Percentiles rank a stretch among this genome's conserved stretches.
Evolutionary conservation across 2,329 filamentous ascomycete genomes (phyloP).

Genomic region (Paramyrothecium roridum): DNA sequence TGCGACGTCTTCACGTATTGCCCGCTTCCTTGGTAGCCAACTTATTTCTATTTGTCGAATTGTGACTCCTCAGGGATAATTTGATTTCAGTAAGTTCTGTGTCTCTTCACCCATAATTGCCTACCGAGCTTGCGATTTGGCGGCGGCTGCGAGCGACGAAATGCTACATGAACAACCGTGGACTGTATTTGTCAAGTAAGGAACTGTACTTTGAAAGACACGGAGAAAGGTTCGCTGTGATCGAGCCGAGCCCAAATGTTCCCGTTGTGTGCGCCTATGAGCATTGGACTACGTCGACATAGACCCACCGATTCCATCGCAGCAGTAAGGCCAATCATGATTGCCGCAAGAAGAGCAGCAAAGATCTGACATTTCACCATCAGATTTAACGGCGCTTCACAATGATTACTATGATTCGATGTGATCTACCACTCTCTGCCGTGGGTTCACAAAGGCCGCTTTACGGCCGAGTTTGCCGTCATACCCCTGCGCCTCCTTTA

Average conservation of each 20-base stretch:
- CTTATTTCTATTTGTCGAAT: too few species aligned
- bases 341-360: background rate
- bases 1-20: background rate
- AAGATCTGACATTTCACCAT: background rate
- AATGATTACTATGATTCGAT: constrained; percentile 4
- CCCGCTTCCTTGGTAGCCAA: too few species aligned
- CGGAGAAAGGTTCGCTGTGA: background rate
- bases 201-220: background rate
- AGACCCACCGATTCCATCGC: background rate
- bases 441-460: constrained; percentile 6
- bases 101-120: too few species aligned
- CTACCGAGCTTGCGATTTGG: too few species aligned
- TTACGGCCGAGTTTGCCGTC: constrained; percentile 1
- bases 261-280: background rate
- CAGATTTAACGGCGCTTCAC: constrained; percentile 2
- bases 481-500: background rate
- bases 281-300: background rate
- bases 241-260: background rate
- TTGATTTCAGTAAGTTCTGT: too few species aligned
- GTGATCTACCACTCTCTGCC: constrained; percentile 5
- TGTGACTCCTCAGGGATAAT: too few species aligned
- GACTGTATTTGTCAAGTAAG: too few species aligned
- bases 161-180: too few species aligned
- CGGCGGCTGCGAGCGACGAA: too few species aligned
- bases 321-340: background rate